Conservation (phyloP, 2,329 filamentous ascomycete genomes). For the Apiospora malaysiana region DNA sequence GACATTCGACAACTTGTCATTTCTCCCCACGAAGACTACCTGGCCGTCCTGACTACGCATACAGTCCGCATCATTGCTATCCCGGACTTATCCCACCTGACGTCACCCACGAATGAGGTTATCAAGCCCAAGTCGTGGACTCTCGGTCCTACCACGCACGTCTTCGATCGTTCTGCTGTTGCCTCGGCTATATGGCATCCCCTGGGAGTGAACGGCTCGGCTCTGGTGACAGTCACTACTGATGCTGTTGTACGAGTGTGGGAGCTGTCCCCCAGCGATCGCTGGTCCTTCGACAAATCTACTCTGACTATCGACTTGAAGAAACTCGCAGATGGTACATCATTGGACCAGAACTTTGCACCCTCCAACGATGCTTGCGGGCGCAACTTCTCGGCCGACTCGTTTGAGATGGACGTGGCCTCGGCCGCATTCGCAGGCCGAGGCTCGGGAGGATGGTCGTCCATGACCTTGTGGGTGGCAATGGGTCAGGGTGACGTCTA, state of each 20-base stretch:
- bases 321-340: slow-evolving; percentile 85
- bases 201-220: slow-evolving; percentile 79
- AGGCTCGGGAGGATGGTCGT: slow-evolving; percentile 82
- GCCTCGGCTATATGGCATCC: slow-evolving; percentile 92
- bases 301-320: slow-evolving; percentile 85
- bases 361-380: slow-evolving; percentile 76
- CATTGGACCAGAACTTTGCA: slow-evolving; percentile 80
- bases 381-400: slow-evolving; percentile 86
- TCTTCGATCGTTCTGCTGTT: slow-evolving; percentile 82
- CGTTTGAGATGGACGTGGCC: slow-evolving; percentile 91
- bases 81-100: slow-evolving; percentile 79
- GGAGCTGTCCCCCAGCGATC: slow-evolving; percentile 84
- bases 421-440: slow-evolving; percentile 78
- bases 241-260: slow-evolving; percentile 89
- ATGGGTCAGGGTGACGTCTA: slow-evolving; percentile 95
- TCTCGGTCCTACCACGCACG: slow-evolving; percentile 90
- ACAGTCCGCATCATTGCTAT: slow-evolving; percentile 89
- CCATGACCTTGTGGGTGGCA: slow-evolving; percentile 97
- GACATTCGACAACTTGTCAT: slow-evolving; percentile 85
- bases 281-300: slow-evolving; percentile 86
- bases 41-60: slow-evolving; percentile 85
- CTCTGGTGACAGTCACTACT: slow-evolving; percentile 85
- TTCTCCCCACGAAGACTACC: slow-evolving; percentile 80
- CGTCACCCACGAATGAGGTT: slow-evolving; percentile 68
- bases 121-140: slow-evolving; percentile 87